Evolutionary conservation across 768 basidiomycete genomes (phyloP), one percentile per base, ranked within the genome.

Genomic region (Lactarius vividus): DNA sequence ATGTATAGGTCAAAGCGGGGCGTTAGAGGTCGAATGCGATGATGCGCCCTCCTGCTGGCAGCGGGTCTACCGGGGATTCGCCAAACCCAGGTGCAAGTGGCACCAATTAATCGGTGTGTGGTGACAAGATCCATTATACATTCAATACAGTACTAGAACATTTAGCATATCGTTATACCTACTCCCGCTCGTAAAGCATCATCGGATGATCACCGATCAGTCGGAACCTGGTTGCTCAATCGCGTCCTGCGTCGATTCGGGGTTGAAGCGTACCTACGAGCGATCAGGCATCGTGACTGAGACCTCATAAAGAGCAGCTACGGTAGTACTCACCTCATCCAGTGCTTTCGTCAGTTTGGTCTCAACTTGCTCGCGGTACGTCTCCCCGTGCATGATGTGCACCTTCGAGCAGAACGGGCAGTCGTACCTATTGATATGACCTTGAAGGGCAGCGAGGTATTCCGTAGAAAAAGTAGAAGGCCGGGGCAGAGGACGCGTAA

Each of bases 331-430:
- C 46, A 64, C 63, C 35, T 29, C 33, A 8, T 64, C 57, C 46
- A 64, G 29, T n/a, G 63, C 57, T 8, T 53, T 18, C 4, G 28
- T 4, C 26, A 64, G 8, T 2, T 33, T 64, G 9, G n/a, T 26
- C 40, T 59, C 63, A 15, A 64, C 28, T 9, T 59, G 26, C 9
- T 10, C 35, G 16, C 63, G 56, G 28, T 58, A 64, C 23, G 44
- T 40, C 63, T 29, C 54, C 18, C 20, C 64, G 44, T 23, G 16
- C 63, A 59, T 54, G 26, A 54, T 15, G 23, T 64, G 63, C 57
- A 53, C 52, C 15, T 37, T 64, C n/a, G 63, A 54, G 39, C 63
- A 64, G 39, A 59, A 64, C n/a, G 57, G 5, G 23, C 63, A 64
- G 11, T 31, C 23, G 28, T 7, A 20, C 28, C 53, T 29, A 29